Conservation (phyloP, 768 basidiomycete species). For the Neoboletus subvelutipes region DNA sequence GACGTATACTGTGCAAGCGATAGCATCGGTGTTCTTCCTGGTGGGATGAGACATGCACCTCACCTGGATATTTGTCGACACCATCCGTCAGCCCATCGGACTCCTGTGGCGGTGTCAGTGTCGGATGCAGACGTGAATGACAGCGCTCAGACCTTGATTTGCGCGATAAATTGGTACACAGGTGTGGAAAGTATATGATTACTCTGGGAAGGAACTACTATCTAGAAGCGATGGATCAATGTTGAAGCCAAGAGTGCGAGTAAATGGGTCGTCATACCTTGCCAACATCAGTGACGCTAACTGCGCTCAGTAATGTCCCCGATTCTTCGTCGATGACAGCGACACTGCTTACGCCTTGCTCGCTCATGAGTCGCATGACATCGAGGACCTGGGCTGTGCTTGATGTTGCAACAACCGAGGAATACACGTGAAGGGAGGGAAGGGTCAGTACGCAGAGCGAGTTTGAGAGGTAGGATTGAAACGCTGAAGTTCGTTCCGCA, state of each 20-base stretch:
- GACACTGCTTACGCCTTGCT: slow-evolving; percentile 80
- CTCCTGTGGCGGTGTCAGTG: slow-evolving; percentile 39
- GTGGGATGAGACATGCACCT: slow-evolving; percentile 1
- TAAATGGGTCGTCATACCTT: slow-evolving; percentile 44
- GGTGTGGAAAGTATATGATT: slow-evolving; percentile 73
- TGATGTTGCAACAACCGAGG: slow-evolving; percentile 60
- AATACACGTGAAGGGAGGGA: slow-evolving; percentile 63
- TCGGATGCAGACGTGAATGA: neutral
- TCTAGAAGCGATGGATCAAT: slow-evolving; percentile 36
- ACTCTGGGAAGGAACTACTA: slow-evolving; percentile 78
- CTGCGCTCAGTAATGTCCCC: slow-evolving; percentile 65
- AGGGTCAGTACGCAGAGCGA: slow-evolving; percentile 56
- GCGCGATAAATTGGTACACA: slow-evolving; percentile 64
- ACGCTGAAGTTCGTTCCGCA: slow-evolving; percentile 40
- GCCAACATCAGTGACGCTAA: slow-evolving; percentile 82
- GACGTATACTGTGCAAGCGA: slow-evolving; percentile 58
- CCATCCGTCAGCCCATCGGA: slow-evolving; percentile 79
- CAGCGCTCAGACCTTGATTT: slow-evolving; percentile 58
- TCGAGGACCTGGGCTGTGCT: slow-evolving; percentile 66
- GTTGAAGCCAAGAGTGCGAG: neutral
- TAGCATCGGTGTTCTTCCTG: neutral
- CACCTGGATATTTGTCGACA: slow-evolving; percentile 76
- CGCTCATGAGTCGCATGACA: slow-evolving; percentile 85
- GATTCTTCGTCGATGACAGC: slow-evolving; percentile 70
- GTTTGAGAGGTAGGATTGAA: slow-evolving; percentile 45